A percentile compares a stretch with the other conserved stretches of the same genome.
phyloP scores from a whole-genome alignment of 2,329 filamentous ascomycete genomes.

The Neocatenulostroma microsporum region DNA sequence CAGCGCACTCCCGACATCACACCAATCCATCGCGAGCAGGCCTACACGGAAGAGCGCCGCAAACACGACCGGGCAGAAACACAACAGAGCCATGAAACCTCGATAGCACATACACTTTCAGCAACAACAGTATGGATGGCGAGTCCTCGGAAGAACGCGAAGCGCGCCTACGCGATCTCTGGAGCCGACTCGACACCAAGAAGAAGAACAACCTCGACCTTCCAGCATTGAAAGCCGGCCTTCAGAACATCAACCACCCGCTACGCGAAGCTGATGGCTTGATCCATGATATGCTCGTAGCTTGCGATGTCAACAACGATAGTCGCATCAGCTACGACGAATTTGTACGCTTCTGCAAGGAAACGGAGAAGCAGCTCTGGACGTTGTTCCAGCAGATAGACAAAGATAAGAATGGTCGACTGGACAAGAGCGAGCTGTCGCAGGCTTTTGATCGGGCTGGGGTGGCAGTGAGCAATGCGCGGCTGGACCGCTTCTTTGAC shows the following conservation, averaged over 20 bases:
- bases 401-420: slow-evolving; percentile 70
- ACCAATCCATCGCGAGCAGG: too few relatives aligned
- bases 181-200: slow-evolving; percentile 71
- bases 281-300: slow-evolving; percentile 68
- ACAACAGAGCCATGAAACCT: slow-evolving; percentile 16
- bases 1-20: too few relatives aligned
- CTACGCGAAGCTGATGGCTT: slow-evolving; percentile 88
- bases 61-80: too few relatives aligned
- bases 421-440: slow-evolving; percentile 79
- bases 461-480: slow-evolving; percentile 66
- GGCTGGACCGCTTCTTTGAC: slow-evolving; percentile 76
- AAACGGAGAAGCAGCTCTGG: slow-evolving; percentile 76
- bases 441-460: slow-evolving; percentile 71
- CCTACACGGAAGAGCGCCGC: too few relatives aligned
- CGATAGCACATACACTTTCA: slow-evolving; percentile 9
- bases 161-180: slow-evolving; percentile 73
- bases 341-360: slow-evolving; percentile 79
- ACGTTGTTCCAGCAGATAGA: slow-evolving; percentile 82
- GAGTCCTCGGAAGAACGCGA: slow-evolving; percentile 74
- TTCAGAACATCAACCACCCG: slow-evolving; percentile 84
- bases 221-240: slow-evolving; percentile 71
- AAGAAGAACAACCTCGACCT: slow-evolving; percentile 74
- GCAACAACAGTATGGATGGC: slow-evolving; percentile 59
- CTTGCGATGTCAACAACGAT: slow-evolving; percentile 80
- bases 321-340: slow-evolving; percentile 90